Evolutionary conservation across 2,329 filamentous ascomycete genomes (phyloP), one percentile per base, ranked within the genome.

Genomic region (Paracoccidioides lutzii): DNA sequence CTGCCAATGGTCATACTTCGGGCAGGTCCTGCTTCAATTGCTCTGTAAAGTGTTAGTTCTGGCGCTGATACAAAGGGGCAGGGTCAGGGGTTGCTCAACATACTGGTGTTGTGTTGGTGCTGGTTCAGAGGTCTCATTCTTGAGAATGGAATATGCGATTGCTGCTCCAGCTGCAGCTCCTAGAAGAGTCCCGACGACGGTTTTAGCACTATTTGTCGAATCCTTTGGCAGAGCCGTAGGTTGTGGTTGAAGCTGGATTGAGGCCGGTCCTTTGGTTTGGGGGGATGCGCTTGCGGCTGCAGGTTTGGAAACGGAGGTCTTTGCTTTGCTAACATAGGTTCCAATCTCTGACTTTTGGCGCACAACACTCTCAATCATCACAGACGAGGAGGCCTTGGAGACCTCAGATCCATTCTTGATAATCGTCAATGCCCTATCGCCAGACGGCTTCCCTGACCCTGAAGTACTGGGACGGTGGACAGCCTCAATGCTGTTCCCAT

Each of bases 401-500:
- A 72, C 68, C 2, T 71, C 67, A 1, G 71, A 71, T 43, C 67
- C 66, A 54, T 67, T 68, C 54, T 72, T 69, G 7, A 72, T 61
- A 7, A 69, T 59, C n/a, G 65, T 66, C 57, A 72, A 61, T 38
- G 68, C 65, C 22, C 58, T 55, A 3, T 59, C 55, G 35, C 5
- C 35, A 66, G 65, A 15, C 62, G 63, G n/a, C 62, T 67, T 22
- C 60, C 62, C 37, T 62, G 63, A n/a, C 65, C 65, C 63, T 33
- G 61, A 58, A 14, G 64, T 45, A 10, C 22, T 40, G 32, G 48
- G 48, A 1, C 56, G 75, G 67, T 82, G 86, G 52, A 90, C 81
- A 35, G 88, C 85, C 66, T 93, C 87, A 66, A 95, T 83, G 62
- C 80, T 86, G 73, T 95, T 94, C 52, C 87, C 87, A 72, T 95